Conservation (phyloP, 2,329 filamentous ascomycete species). For the Fusarium sp. region DNA sequence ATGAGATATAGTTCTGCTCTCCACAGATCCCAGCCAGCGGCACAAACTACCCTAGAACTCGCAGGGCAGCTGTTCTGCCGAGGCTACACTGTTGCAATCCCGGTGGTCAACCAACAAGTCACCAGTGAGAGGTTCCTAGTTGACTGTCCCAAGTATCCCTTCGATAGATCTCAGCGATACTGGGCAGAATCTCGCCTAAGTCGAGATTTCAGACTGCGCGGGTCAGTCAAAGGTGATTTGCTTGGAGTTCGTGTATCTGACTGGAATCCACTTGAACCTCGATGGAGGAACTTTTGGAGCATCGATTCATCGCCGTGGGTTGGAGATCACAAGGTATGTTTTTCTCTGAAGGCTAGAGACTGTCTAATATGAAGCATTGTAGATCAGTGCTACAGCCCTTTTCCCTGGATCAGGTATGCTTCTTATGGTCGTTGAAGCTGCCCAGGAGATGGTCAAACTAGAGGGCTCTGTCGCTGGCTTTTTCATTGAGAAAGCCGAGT, state of each 20-base stretch:
- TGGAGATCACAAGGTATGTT: slow-evolving; percentile 51
- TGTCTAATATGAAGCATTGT: background rate
- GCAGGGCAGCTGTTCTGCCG: slow-evolving; percentile 1
- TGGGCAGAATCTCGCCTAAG: slow-evolving; percentile 52
- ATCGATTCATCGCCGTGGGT: slow-evolving; percentile 54
- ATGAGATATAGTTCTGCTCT: too few relatives aligned
- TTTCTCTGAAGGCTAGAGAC: too few relatives aligned
- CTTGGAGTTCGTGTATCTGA: slow-evolving; percentile 50
- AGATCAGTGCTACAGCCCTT: slow-evolving; percentile 9
- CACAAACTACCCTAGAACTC: background rate
- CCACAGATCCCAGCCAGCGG: background rate
- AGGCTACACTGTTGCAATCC: background rate
- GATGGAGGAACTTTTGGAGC: slow-evolving; percentile 47
- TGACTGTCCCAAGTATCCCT: slow-evolving; percentile 7
- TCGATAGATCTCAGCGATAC: slow-evolving; percentile 47
- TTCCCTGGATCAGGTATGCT: slow-evolving; percentile 53
- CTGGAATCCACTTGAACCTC: slow-evolving; percentile 44
- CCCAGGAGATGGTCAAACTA: background rate
- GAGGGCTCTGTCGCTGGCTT: background rate
- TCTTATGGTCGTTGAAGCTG: slow-evolving; percentile 62
- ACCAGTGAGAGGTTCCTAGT: background rate
- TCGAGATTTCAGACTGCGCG: slow-evolving; percentile 48
- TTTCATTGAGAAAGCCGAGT: background rate
- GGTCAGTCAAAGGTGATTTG: slow-evolving; percentile 55
- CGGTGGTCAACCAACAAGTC: background rate